phyloP scores from a whole-genome alignment of 352 stramenopile genomes.

The Phytophthora pinifolia region DNA sequence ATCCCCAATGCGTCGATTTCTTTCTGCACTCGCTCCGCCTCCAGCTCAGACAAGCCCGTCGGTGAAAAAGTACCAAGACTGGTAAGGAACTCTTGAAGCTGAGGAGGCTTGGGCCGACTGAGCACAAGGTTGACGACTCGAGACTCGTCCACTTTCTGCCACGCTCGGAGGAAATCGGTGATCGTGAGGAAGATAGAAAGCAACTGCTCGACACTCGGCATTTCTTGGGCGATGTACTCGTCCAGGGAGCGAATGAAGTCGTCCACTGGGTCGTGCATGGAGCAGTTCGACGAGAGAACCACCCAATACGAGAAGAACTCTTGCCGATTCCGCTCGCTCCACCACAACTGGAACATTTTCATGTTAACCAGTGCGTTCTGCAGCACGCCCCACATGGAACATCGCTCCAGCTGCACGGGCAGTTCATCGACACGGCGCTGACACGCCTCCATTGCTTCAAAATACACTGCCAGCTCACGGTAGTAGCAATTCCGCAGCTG shows the following conservation, averaged over 20 bases:
- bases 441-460: constrained; percentile 64
- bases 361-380: constrained; percentile 79
- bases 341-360: constrained; percentile 88
- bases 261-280: constrained; percentile 74
- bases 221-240: constrained; percentile 68
- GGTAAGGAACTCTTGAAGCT: constrained; percentile 76
- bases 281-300: constrained; percentile 59
- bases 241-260: constrained; percentile 81
- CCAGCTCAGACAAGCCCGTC: constrained; percentile 46
- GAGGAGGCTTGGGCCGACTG: constrained; percentile 51
- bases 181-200: constrained; percentile 74
- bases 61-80: constrained; percentile 61
- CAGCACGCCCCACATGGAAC: constrained; percentile 60
- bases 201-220: constrained; percentile 60
- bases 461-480: constrained; percentile 72
- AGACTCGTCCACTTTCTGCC: constrained; percentile 54
- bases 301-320: constrained; percentile 84
- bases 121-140: constrained; percentile 29
- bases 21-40: constrained; percentile 52
- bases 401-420: constrained; percentile 79
- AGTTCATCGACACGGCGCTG: constrained; percentile 81
- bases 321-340: constrained; percentile 75
- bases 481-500: constrained; percentile 71
- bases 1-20: constrained; percentile 70
- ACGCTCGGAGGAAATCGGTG: constrained; percentile 75